phyloP scores from a whole-genome alignment of 148 eudicot species.

The Rhododendron molle region DNA sequence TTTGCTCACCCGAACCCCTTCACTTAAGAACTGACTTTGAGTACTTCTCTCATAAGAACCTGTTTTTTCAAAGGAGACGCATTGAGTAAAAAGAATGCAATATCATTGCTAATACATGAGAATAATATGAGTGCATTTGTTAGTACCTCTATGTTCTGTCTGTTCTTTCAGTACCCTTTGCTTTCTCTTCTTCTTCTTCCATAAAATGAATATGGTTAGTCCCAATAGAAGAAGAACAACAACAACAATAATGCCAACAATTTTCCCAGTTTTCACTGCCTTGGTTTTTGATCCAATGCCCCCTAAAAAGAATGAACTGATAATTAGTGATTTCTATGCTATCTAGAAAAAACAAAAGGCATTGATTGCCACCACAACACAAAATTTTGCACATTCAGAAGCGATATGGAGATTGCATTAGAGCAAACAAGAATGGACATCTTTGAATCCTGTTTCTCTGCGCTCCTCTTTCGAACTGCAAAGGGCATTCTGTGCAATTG shows the following conservation, averaged over 20 bases:
- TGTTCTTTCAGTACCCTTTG: constrained; percentile 1
- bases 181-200: constrained; percentile 30
- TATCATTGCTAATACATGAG: not conserved
- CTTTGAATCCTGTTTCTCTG: not conserved
- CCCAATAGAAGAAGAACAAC: constrained; percentile 22
- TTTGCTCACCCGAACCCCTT: constrained; percentile 22
- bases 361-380: not conserved
- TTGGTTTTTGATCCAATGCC: constrained; percentile 18
- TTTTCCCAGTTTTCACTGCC: constrained; percentile 19
- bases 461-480: not conserved
- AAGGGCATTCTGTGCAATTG: not conserved
- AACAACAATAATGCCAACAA: constrained; percentile 32
- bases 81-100: not conserved
- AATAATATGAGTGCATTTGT: not conserved
- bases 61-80: not conserved
- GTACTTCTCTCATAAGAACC: constrained; percentile 37
- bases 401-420: not conserved
- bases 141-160: constrained; percentile 34
- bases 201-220: constrained; percentile 16
- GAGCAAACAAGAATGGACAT: not conserved
- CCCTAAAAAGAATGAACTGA: constrained; percentile 5
- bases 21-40: constrained; percentile 27
- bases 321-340: not conserved
- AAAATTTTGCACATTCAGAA: not conserved
- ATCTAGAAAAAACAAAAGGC: not conserved